A percentile compares a stretch with the other conserved stretches of the same genome.
These are phyloP conservation scores for Lactarius evosmus DNA, from an alignment of 768 basidiomycete genomes.

Conservation along the genomic window DNA sequence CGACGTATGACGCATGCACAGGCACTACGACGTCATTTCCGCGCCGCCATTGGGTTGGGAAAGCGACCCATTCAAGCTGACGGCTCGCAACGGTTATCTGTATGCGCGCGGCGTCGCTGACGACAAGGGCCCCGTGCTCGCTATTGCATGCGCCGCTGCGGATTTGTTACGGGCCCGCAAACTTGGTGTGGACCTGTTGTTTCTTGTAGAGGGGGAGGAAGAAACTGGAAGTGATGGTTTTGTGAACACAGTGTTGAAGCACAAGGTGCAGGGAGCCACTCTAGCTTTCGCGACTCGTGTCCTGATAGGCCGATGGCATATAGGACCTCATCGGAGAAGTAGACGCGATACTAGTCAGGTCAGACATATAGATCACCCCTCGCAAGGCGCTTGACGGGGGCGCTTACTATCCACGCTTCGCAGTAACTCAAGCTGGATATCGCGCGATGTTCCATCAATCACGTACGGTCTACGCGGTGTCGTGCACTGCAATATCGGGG, in stretches of 20 bases:
- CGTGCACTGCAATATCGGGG: constrained; percentile 80
- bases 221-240: constrained; percentile 93
- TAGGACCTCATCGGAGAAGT: constrained; percentile 81
- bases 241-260: constrained; percentile 61
- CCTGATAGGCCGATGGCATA: background rate
- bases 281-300: background rate
- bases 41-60: constrained; percentile 74
- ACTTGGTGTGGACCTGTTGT: constrained; percentile 82
- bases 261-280: constrained; percentile 55
- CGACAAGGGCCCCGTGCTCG: constrained; percentile 94
- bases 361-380: constrained; percentile 19
- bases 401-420: background rate
- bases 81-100: constrained; percentile 82
- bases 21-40: constrained; percentile 96
- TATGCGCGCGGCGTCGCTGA: constrained; percentile 92
- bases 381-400: background rate
- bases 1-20: constrained; percentile 31
- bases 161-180: constrained; percentile 67
- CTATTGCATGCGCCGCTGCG: constrained; percentile 86
- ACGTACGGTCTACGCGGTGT: constrained; percentile 96
- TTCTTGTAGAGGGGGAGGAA: constrained; percentile 95
- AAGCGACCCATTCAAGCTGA: constrained; percentile 78
- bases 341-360: constrained; percentile 89
- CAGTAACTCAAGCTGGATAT: constrained; percentile 97
- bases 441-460: constrained; percentile 86